Base-by-base conservation (phyloP, 768 basidiomycete species). In the Lentinula detonsa region DNA sequence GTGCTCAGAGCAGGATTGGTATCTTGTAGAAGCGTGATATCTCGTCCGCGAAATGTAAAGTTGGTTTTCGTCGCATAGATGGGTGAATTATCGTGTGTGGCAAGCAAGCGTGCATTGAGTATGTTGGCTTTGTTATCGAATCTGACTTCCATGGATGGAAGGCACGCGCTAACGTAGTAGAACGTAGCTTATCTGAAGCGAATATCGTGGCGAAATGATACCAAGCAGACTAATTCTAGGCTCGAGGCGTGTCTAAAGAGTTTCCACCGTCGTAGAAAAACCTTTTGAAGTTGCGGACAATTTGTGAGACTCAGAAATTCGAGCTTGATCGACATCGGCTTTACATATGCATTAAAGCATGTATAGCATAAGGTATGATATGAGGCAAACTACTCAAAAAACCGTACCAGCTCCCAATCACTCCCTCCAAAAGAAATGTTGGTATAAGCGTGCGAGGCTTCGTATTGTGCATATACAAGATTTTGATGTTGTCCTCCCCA, bases 401-500 rank as follows among this genome's bases (percentile, higher is more conserved):
- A 69, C 72, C 74, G 71, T 71, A 77, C 87, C 88, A 91, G 90
- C 90, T 92, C 91, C 91, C 90, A 91, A 90, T 92, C 91, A 86
- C 79, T 84, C 83, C 78, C 79, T 82, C 79, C 80, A 75, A 70
- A 76, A 79, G 40, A 84, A 83, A 84, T 85, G 89, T 95, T 94
- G 93, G 93, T 94, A 81, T 80, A 95, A 95, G 93, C 93, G 93
- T 95, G 93, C 93, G 93, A 88, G 90, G 89, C 93, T 93, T 89
- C 86, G 80, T 93, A 85, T 90, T 85, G 73, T 93, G 93, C 91
- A 88, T 28, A 56, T 86, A 79, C 83, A 82, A 74, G 69, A 62
- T 59, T 55, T 67, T 67, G 63, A 63, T 67, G 18, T 65, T 63
- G 62, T 66, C 61, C 65, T 65, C 62, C 49, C 66, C 55, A 33